A percentile compares a stretch with the other conserved stretches of the same genome.
phyloP scores from a whole-genome alignment of 2,329 filamentous ascomycete species.

The Neofusicoccum laricinum region DNA sequence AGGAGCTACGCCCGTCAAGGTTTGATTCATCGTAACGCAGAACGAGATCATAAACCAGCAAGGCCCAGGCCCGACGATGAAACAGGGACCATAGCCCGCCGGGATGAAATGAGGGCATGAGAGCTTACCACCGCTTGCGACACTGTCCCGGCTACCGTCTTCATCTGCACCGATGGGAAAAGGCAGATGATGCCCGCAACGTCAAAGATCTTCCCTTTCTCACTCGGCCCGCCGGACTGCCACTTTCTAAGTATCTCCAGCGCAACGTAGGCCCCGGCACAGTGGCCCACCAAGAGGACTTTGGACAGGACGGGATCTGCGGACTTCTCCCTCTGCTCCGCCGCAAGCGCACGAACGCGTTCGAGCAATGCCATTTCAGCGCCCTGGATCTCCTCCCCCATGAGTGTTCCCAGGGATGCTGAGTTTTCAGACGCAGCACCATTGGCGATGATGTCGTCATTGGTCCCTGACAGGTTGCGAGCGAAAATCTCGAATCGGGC shows the following conservation, averaged over 20 bases:
- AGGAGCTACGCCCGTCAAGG: too few species aligned
- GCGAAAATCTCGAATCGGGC: slow-evolving; percentile 36
- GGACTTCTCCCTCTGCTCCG: neutral
- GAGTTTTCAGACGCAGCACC: slow-evolving; percentile 16
- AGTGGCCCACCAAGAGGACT: neutral
- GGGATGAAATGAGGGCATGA: neutral
- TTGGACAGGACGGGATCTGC: neutral
- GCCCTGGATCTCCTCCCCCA: neutral
- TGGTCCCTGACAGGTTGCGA: slow-evolving; percentile 42
- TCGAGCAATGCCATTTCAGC: neutral
- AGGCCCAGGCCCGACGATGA: too few species aligned
- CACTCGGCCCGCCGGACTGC: neutral
- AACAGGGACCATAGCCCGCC: too few species aligned
- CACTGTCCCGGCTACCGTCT: neutral
- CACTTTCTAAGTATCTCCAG: neutral
- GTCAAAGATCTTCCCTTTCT: neutral
- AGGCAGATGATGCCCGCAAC: neutral
- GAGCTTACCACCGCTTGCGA: neutral
- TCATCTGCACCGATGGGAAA: neutral
- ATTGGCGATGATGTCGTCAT: slow-evolving; percentile 29
- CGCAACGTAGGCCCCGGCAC: neutral
- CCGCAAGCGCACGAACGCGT: neutral
- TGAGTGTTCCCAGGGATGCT: neutral
- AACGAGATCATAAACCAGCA: neutral
- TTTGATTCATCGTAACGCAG: neutral